Percentiles rank a stretch among this genome's conserved stretches.
These are phyloP conservation scores for Dioscorea cayenensis DNA, from an alignment of 116 monocot species.

Conservation along the genomic window DNA sequence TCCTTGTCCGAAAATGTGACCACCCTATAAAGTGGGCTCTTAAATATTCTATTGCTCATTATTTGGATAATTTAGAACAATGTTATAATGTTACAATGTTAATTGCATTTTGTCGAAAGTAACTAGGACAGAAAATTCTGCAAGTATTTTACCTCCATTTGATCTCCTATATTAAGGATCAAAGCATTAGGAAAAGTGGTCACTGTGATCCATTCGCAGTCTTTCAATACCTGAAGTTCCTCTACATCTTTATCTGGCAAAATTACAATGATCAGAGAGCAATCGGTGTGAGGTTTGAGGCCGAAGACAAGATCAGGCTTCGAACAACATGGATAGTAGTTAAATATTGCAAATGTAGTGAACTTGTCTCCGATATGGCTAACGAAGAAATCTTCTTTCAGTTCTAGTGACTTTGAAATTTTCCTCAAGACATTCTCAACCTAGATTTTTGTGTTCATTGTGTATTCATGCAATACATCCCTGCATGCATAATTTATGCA, in stretches of 20 bases:
- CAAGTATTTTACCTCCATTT: constrained; percentile 47
- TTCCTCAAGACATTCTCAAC: constrained; percentile 15
- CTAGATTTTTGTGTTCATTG: not conserved
- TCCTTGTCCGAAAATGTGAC: constrained; percentile 29
- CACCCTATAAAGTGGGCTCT: constrained; percentile 42
- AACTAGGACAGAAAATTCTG: not conserved
- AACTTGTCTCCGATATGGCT: constrained; percentile 22
- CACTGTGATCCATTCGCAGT: constrained; percentile 45
- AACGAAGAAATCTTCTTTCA: constrained; percentile 45
- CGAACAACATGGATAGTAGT: constrained; percentile 52
- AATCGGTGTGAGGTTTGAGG: constrained; percentile 59
- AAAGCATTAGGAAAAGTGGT: constrained; percentile 34
- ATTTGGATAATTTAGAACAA: constrained; percentile 18
- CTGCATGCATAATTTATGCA: not conserved
- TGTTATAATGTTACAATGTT: no score
- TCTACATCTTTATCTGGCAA: constrained; percentile 36
- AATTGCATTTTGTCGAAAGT: not conserved
- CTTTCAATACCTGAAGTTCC: constrained; percentile 50
- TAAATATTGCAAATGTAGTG: constrained; percentile 36
- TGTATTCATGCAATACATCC: not conserved
- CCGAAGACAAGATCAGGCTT: constrained; percentile 61
- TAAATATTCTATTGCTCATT: constrained; percentile 51
- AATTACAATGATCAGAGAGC: constrained; percentile 17
- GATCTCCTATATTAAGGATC: constrained; percentile 51
- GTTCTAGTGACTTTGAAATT: constrained; percentile 27